Conservation (phyloP, 1,284 basidiomycete genomes). For the Vanrija sp. region DNA sequence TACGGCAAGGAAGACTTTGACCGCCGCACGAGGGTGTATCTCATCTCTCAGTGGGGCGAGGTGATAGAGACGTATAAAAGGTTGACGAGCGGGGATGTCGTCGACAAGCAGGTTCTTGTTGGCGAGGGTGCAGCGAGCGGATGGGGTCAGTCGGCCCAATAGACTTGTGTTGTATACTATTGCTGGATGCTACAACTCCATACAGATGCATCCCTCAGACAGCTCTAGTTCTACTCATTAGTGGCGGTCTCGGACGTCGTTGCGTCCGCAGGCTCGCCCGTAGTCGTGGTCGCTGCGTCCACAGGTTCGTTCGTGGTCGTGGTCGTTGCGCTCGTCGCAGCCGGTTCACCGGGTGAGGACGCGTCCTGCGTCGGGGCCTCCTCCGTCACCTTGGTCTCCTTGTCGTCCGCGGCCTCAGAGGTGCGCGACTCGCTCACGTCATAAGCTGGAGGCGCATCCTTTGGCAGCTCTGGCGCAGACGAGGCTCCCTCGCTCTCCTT, state of each 20-base stretch:
- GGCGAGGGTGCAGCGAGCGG: slow-evolving; percentile 31
- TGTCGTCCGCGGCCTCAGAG: too few relatives aligned
- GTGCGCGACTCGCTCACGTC: too few relatives aligned
- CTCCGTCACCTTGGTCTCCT: neutral
- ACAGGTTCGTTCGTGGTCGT: too few relatives aligned
- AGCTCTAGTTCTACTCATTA: neutral
- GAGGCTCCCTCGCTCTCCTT: neutral
- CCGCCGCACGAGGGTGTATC: slow-evolving; percentile 79
- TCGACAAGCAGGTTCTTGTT: slow-evolving; percentile 56
- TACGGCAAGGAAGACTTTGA: slow-evolving; percentile 80
- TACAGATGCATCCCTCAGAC: neutral
- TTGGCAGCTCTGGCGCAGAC: neutral
- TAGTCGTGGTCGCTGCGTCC: too few relatives aligned
- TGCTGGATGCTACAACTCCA: neutral
- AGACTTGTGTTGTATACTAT: neutral
- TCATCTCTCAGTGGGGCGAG: slow-evolving; percentile 82
- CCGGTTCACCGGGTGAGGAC: neutral
- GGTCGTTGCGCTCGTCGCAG: neutral
- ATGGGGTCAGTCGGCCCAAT: slow-evolving; percentile 18
- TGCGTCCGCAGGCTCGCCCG: neutral
- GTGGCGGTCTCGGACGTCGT: neutral
- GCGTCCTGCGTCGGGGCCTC: neutral
- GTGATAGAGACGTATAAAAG: slow-evolving; percentile 83
- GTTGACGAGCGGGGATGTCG: slow-evolving; percentile 65
- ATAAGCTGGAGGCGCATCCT: neutral